Conservation (phyloP, 2,329 filamentous ascomycete species). For the Pseudocercospora macadamiae region DNA sequence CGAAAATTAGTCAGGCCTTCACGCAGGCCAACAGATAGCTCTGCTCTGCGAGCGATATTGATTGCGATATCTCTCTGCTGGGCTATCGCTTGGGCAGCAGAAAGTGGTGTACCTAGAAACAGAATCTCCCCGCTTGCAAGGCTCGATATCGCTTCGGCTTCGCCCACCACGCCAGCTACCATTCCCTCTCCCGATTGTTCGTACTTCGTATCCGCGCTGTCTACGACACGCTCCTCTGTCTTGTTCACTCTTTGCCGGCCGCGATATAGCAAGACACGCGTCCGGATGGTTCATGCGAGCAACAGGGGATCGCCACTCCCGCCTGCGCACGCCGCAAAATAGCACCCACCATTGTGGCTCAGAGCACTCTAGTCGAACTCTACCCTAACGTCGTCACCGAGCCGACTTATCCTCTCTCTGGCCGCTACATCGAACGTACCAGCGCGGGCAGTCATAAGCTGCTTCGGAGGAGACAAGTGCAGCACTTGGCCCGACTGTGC, state of each 20-base stretch:
- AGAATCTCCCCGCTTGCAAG: background rate
- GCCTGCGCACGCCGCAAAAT: constrained; percentile 5
- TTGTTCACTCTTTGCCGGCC: background rate
- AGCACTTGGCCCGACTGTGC: background rate
- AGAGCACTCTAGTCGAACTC: constrained; percentile 7
- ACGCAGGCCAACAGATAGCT: constrained; percentile 1
- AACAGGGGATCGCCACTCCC: constrained; percentile 10
- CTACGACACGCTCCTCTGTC: background rate
- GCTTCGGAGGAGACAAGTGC: background rate
- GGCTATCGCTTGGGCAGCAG: background rate
- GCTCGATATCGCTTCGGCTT: background rate
- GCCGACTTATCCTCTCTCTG: constrained; percentile 5
- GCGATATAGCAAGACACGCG: background rate
- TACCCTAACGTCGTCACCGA: constrained; percentile 9
- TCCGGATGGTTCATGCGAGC: constrained; percentile 9
- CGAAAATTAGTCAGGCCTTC: constrained; percentile 1
- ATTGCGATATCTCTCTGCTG: background rate
- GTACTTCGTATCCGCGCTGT: background rate
- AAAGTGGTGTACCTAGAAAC: background rate
- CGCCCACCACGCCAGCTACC: background rate
- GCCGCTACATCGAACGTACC: background rate
- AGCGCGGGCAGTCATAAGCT: background rate
- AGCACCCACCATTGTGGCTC: constrained; percentile 7
- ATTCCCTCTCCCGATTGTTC: background rate
- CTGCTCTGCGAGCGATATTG: constrained; percentile 1